phyloP scores from a whole-genome alignment of 768 basidiomycete genomes.

The Podaxis pistillaris region DNA sequence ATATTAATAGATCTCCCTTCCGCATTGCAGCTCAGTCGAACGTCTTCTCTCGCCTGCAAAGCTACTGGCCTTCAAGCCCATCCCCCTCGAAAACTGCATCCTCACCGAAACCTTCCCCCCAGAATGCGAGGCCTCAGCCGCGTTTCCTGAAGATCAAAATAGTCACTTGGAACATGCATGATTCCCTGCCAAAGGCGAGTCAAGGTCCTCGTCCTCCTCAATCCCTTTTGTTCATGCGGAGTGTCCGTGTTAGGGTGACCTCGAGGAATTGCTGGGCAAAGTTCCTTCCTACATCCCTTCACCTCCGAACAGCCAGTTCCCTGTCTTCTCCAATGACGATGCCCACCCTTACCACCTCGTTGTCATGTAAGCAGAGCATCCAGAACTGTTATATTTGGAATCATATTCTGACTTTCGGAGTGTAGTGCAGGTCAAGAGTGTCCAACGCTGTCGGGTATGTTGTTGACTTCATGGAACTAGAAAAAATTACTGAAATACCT shows the following conservation, averaged over 20 bases:
- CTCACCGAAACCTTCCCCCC: not conserved
- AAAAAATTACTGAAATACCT: not conserved
- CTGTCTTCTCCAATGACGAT: conserved; percentile 46
- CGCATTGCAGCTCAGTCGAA: not conserved
- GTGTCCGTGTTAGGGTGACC: conserved; percentile 55
- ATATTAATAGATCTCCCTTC: conserved; percentile 2
- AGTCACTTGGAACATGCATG: conserved; percentile 86
- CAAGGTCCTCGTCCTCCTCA: not conserved
- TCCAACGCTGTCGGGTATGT: conserved; percentile 69
- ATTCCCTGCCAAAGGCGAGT: conserved; percentile 70
- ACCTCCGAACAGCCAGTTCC: conserved; percentile 33
- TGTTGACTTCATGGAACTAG: not conserved
- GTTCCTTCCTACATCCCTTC: conserved; percentile 44
- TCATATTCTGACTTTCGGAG: conserved; percentile 18
- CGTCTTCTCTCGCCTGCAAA: conserved; percentile 8
- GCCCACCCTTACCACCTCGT: conserved; percentile 75
- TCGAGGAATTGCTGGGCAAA: conserved; percentile 67
- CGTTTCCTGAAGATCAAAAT: conserved; percentile 60
- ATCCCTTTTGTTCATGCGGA: not conserved
- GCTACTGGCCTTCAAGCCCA: conserved; percentile 4
- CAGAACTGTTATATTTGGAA: not conserved
- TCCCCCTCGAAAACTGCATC: not conserved
- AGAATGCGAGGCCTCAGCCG: not conserved
- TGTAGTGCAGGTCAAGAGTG: conserved; percentile 70
- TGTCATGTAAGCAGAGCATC: conserved; percentile 56